Evolutionary conservation across 768 basidiomycete genomes (phyloP), one percentile per base, ranked within the genome.

Genomic region (Holtermanniella nyarrowii): DNA sequence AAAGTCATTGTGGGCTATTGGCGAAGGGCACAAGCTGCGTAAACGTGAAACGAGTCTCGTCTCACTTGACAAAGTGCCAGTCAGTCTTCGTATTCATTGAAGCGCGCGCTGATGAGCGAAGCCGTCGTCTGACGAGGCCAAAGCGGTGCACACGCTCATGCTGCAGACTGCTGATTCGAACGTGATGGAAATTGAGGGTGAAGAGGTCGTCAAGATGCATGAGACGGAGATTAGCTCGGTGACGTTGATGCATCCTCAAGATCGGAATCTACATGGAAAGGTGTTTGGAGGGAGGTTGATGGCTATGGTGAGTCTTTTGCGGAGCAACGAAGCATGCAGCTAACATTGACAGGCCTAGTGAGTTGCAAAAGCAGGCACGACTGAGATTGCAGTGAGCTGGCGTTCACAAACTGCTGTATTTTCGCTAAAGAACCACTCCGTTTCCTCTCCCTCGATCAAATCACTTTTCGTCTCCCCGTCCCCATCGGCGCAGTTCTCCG

Each of bases 401-500:
- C 84, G 0, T 84, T 83, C 63, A 77, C 82, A 16, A 86, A 82
- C 57, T 76, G 83, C 1, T 78, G 77, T 42, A 70, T 86, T 49
- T 85, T 86, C 70, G 82, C 82, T 3, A 77, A 78, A 4, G 78
- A 80, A 2, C 64, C 68, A 0, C 77, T 87, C 45, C 77, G 78
- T 2, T 88, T 88, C 72, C 75, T 85, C 24, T 83, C 85, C 3
- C 77, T 88, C 14, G 86, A 88, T 61, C 80, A 80, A 26, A 87
- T 88, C 64, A 80, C 81, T 1, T 88, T 90, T 73, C 76, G 78
- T 42, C 78, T 80, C 24, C 86, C 87, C 0, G 86, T 90, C 0
- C 84, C 86, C 1, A 88, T 88, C 42, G 87, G 86, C 4, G 85
- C 83, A 0, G 84, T 88, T 45, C 77, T 89, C 13, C 79, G 82